Conservation (phyloP, 2,329 filamentous ascomycete species). For the Fusarium sp. region DNA sequence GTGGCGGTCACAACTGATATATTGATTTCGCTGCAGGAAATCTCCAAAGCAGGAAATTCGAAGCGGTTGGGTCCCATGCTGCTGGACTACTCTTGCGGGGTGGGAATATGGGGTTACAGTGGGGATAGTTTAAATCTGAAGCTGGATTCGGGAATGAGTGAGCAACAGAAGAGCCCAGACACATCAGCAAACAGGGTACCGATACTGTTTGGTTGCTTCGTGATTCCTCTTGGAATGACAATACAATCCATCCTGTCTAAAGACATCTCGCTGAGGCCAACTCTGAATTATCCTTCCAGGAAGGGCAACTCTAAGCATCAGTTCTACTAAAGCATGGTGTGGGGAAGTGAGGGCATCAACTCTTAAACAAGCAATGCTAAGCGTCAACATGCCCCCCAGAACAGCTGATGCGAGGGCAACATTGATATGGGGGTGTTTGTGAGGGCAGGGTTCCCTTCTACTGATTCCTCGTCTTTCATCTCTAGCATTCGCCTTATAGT, state of each 20-base stretch:
- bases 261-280: background rate
- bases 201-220: background rate
- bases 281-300: background rate
- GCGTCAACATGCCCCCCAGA: background rate
- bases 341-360: constrained; percentile 2
- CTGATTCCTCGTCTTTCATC: background rate
- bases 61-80: constrained; percentile 14
- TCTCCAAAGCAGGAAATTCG: constrained; percentile 38
- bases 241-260: background rate
- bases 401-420: constrained; percentile 29
- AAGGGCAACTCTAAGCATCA: constrained; percentile 17
- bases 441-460: background rate
- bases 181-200: background rate
- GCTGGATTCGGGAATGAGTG: background rate
- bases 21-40: constrained; percentile 5
- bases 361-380: constrained; percentile 4
- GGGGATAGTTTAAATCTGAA: background rate
- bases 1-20: constrained; percentile 32
- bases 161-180: background rate
- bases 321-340: background rate
- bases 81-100: background rate
- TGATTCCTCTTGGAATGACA: background rate
- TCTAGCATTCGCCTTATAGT: background rate
- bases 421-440: background rate
- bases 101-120: background rate